These are phyloP conservation scores for Starmerella tilneyi DNA, from an alignment of 805 yeast genomes.

Conservation along the genomic window DNA sequence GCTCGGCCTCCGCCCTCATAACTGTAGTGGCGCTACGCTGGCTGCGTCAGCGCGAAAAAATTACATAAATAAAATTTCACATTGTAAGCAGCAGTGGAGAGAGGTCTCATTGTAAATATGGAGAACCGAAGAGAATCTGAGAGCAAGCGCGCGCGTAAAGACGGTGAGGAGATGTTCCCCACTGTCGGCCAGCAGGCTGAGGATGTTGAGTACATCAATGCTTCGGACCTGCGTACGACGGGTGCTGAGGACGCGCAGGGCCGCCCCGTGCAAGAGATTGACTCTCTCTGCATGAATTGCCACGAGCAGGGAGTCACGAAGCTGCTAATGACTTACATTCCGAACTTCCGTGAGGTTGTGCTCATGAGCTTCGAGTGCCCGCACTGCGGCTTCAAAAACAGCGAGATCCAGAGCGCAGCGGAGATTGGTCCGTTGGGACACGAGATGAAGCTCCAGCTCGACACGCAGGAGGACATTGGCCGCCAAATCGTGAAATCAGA, in stretches of 20 bases:
- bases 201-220: slow-evolving; percentile 39
- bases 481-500: slow-evolving; percentile 91
- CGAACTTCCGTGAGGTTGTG: slow-evolving; percentile 81
- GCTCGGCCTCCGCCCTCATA: background rate
- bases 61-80: slow-evolving; percentile 1
- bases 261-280: slow-evolving; percentile 90
- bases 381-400: slow-evolving; percentile 83
- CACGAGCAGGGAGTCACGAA: slow-evolving; percentile 75
- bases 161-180: slow-evolving; percentile 21
- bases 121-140: slow-evolving; percentile 7
- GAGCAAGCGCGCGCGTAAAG: slow-evolving; percentile 13
- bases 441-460: slow-evolving; percentile 59
- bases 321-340: slow-evolving; percentile 75
- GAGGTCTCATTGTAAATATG: background rate
- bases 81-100: background rate
- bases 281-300: slow-evolving; percentile 94
- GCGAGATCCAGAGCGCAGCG: slow-evolving; percentile 94
- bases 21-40: background rate
- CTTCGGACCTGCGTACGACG: slow-evolving; percentile 47
- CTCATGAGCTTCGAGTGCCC: slow-evolving; percentile 93
- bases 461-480: slow-evolving; percentile 59
- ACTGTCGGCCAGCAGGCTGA: slow-evolving; percentile 27
- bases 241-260: slow-evolving; percentile 80
- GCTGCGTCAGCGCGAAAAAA: slow-evolving; percentile 7
- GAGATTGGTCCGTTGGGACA: slow-evolving; percentile 82